These are phyloP conservation scores for Entrophospora sp. DNA, from an alignment of 192 early-diverging fungal genomes.

Conservation along the genomic window DNA sequence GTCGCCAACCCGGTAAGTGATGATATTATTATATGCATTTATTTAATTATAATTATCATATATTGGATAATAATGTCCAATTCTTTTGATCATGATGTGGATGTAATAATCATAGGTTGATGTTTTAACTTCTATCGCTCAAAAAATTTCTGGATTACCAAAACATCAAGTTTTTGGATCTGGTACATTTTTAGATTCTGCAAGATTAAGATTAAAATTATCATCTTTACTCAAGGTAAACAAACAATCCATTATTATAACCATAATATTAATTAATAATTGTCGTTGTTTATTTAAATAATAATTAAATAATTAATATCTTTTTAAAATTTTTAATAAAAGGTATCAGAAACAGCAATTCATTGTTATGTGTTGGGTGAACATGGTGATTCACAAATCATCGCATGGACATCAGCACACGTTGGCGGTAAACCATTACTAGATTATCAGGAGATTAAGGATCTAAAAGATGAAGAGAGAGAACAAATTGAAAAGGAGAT, in stretches of 20 bases:
- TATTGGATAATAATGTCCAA: too few relatives aligned
- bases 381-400: conserved; percentile 81
- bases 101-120: conserved; percentile 31
- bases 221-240: conserved; percentile 33
- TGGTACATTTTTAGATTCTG: conserved; percentile 76
- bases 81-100: background rate
- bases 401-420: conserved; percentile 65
- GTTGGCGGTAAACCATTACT: conserved; percentile 64
- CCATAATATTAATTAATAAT: too few relatives aligned
- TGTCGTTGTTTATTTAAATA: background rate
- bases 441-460: conserved; percentile 51
- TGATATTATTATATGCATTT: background rate
- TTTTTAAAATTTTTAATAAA: conserved; percentile 1
- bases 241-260: too few relatives aligned
- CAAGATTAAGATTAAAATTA: conserved; percentile 57
- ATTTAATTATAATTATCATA: background rate
- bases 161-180: conserved; percentile 73
- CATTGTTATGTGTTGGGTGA: conserved; percentile 80
- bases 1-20: conserved; percentile 69
- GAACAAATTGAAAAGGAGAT: conserved; percentile 51
- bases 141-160: conserved; percentile 71
- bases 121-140: conserved; percentile 75
- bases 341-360: conserved; percentile 62
- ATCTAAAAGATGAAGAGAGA: conserved; percentile 44
- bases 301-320: background rate